Evolutionary conservation across 768 basidiomycete species (phyloP).

Genomic region (Pluteus cervinus): DNA sequence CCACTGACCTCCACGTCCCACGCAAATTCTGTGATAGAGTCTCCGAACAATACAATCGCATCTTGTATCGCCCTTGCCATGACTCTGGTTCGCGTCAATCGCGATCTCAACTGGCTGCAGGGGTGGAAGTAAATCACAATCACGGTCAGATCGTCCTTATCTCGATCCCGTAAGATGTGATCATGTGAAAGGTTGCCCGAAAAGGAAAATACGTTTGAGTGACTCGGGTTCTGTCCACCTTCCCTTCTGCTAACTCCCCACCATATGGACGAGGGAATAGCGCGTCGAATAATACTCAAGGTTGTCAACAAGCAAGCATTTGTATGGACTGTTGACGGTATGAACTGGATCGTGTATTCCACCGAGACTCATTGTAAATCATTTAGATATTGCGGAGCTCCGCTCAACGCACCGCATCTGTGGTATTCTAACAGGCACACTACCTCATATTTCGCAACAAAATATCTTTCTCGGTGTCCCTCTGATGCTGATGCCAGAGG

Average conservation of each 20-base stretch:
- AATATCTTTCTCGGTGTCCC: conserved; percentile 96
- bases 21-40: conserved; percentile 71
- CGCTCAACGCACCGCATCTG: conserved; percentile 80
- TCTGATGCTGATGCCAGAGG: conserved; percentile 83
- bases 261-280: conserved; percentile 15
- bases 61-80: too few species aligned
- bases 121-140: neutral
- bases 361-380: conserved; percentile 11
- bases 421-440: conserved; percentile 82
- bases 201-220: too few species aligned
- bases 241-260: too few species aligned
- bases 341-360: conserved; percentile 5
- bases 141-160: too few species aligned
- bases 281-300: conserved; percentile 50
- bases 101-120: conserved; percentile 1
- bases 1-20: conserved; percentile 51
- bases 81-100: conserved; percentile 48
- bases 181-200: too few species aligned
- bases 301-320: conserved; percentile 77
- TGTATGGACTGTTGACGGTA: conserved; percentile 87
- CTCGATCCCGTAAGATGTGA: too few species aligned
- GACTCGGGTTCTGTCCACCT: too few species aligned
- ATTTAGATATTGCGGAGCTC: conserved; percentile 79
- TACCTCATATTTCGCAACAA: conserved; percentile 93
- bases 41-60: conserved; percentile 70